Evolutionary conservation across 2,329 filamentous ascomycete genomes (phyloP), one percentile per base, ranked within the genome.

Genomic region (Sclerotinia sclerotiorum): DNA sequence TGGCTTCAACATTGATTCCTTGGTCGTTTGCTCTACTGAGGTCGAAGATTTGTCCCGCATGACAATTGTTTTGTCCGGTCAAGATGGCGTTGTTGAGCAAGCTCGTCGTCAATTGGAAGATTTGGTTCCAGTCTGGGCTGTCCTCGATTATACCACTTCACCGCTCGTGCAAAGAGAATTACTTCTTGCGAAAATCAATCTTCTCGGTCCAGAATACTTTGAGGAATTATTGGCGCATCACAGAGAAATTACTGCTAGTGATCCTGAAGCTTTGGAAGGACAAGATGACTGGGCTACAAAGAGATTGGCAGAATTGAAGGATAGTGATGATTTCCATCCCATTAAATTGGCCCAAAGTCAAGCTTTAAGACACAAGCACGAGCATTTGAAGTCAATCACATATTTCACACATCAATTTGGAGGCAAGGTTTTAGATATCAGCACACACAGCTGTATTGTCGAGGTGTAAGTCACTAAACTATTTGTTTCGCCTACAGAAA

Each of bases 1-100:
- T 69, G 95, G 95, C 73, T 99, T 99, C 88, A 99, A 99, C 84
- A 99, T 99, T 77, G 95, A 99, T 85, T 97, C 92, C 67, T 84
- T 99, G 72, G 95, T 99, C 67, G 95, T 99, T 70, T 99, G 95
- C 84, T 95, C 92, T 81, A 99, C 95, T 71, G 95, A 99, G 81
- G 94, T 99, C 35, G 92, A 94, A 76, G 95, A 99, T 77, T 85
- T 99, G 65, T 97, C 93, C 46, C 93, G 95, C 78, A 99, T 99
- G 95, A 99, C 95, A 68, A 98, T 99, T 77, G 95, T 99, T 73
- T 85, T 99, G 65, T 93, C 93, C 68, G 95, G 95, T 19, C 94
- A 97, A 81, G 95, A 98, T 76, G 94, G 94, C 67, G 94, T 98
- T 48, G 93, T 99, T 39, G 95, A 99, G 84, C 95, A 99, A 82